Conservation (phyloP, 768 basidiomycete species). For the Trametes cingulata region DNA sequence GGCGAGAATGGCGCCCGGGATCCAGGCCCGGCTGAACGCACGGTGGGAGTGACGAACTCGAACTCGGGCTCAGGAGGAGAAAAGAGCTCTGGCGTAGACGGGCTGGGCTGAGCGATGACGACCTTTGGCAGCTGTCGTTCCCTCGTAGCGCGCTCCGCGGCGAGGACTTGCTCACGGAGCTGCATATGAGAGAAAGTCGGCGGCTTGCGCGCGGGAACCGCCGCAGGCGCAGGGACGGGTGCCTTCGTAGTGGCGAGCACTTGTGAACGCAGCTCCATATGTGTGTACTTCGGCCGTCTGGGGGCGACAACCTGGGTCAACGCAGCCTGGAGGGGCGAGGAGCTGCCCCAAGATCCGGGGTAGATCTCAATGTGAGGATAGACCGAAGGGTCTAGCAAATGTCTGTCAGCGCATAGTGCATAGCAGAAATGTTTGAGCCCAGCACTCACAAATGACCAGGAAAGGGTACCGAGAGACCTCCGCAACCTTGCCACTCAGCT, state of each 20-base stretch:
- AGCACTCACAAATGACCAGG: constrained; percentile 17
- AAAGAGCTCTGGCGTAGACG: constrained; percentile 2
- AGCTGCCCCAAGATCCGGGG: constrained; percentile 18
- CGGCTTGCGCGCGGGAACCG: neutral
- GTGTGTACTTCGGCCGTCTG: constrained; percentile 16
- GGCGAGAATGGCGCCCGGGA: neutral
- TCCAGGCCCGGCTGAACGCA: neutral
- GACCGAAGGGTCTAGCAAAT: constrained; percentile 24
- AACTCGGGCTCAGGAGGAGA: constrained; percentile 10
- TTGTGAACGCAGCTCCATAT: constrained; percentile 25
- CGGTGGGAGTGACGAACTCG: constrained; percentile 1
- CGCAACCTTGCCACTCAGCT: neutral
- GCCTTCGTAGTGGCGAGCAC: neutral
- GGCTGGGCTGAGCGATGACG: neutral
- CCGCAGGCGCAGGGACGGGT: neutral
- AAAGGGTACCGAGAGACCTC: constrained; percentile 7
- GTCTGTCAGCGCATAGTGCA: neutral
- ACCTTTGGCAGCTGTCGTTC: neutral
- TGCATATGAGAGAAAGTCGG: constrained; percentile 25
- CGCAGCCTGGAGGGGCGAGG: too few species aligned
- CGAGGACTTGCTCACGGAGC: constrained; percentile 20
- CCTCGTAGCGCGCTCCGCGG: neutral
- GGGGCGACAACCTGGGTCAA: neutral
- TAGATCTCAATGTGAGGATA: constrained; percentile 34
- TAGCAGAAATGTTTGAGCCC: neutral